Base-by-base conservation (phyloP, 192 early-diverging fungal genomes). In the Spinellus fusiger region DNA sequence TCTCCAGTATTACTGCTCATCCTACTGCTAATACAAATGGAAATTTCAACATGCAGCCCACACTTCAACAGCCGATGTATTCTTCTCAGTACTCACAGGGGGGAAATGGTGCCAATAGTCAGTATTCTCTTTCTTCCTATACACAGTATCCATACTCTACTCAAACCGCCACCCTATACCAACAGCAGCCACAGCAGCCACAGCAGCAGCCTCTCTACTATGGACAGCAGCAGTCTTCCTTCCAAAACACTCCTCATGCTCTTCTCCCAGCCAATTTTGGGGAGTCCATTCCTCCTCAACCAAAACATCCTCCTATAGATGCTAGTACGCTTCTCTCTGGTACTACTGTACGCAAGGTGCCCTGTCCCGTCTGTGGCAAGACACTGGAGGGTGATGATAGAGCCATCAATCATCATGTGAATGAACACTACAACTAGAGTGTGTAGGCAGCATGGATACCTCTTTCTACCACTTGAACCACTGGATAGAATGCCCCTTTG, bases 361-460 rank as follows among this genome's bases (percentile, higher is more conserved):
- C 52, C 4, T 69, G 67, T 47, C 67, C 67, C 13, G 56, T 69
- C 12, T 69, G 67, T 37, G 46, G 49, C 3, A 50, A 63, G n/a
- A 58, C 28, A 6, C 37, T 69, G 4, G 67, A 69, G 28, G 67
- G 67, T 4, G 67, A 69, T 37, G 67, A 62, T 51, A 46, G 54
- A 12, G 67, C 67, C 26, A 53, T 69, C 38, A 69, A 69, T 37
- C 53, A 63, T 23, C 67, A 69, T 25, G 67, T 69, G 29, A 69
- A 69, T 40, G 56, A 69, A 32, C 67, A 69, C 38, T 69, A 44
- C 40, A 44, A 44, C 10, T 44, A 44, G 18, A 9, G 35, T 9
- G 7, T 9, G 13, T 37, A 9, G 35, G 13, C 13, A 37, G 13
- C 35, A 6, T 9, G 13, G 7, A 37, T 6, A 6, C 35, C 6